A percentile compares a stretch with the other conserved stretches of the same genome.
These are phyloP conservation scores for Xylariaceae sp. DNA, from an alignment of 2,329 filamentous ascomycete genomes.

Conservation along the genomic window DNA sequence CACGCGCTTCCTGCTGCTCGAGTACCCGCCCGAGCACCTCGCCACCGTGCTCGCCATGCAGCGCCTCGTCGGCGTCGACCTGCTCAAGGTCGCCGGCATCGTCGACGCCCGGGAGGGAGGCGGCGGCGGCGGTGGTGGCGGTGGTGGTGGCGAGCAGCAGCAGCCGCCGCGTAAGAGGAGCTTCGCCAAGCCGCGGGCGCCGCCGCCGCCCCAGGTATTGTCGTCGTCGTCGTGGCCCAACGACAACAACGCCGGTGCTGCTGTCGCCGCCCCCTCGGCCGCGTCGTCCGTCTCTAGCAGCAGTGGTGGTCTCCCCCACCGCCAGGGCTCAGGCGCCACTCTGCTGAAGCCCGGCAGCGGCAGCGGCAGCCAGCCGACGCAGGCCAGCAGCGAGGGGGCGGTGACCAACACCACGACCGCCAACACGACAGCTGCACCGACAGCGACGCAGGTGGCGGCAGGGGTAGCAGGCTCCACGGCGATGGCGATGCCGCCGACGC, in stretches of 20 bases:
- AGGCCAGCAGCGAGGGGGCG: background rate
- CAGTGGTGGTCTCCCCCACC: too few species aligned
- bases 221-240: too few species aligned
- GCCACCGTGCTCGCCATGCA: slow-evolving; percentile 50
- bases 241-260: too few species aligned
- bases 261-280: slow-evolving; percentile 19
- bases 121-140: too few species aligned
- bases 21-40: slow-evolving; percentile 51
- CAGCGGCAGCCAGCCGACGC: slow-evolving; percentile 4
- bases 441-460: background rate
- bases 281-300: slow-evolving; percentile 18
- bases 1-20: slow-evolving; percentile 50
- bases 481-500: slow-evolving; percentile 2
- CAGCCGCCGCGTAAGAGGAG: slow-evolving; percentile 18
- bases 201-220: too few species aligned
- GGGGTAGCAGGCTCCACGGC: background rate
- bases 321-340: slow-evolving; percentile 8
- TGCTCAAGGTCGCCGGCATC: slow-evolving; percentile 53
- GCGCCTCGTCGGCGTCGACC: slow-evolving; percentile 45
- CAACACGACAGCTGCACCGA: background rate
- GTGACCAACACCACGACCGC: background rate
- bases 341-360: slow-evolving; percentile 7
- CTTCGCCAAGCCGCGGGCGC: slow-evolving; percentile 5
- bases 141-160: too few species aligned
- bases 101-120: too few species aligned